A percentile compares a stretch with the other conserved stretches of the same genome.
phyloP scores from a whole-genome alignment of 1,284 basidiomycete genomes.

The Sporisorium exsertum region DNA sequence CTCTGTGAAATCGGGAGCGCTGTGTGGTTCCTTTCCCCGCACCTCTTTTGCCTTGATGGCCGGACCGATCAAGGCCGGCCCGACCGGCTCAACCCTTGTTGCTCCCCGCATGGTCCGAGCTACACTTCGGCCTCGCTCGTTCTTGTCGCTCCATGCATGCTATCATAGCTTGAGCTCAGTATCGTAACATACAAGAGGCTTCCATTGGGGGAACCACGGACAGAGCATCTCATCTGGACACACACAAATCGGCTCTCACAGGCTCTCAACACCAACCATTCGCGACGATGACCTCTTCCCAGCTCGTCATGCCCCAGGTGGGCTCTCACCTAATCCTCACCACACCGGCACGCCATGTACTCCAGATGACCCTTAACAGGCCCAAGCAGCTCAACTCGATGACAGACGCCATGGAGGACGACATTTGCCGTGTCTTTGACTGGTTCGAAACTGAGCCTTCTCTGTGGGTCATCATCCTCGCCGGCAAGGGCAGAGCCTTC shows the following conservation, averaged over 20 bases:
- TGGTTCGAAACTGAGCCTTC: conserved; percentile 82
- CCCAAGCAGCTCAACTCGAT: conserved; percentile 81
- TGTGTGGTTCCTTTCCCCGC: conserved; percentile 24
- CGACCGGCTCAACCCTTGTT: conserved; percentile 20
- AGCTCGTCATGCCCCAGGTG: conserved; percentile 47
- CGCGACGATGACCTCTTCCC: conserved; percentile 21
- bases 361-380: conserved; percentile 81
- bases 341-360: conserved; percentile 69
- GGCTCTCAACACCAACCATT: neutral
- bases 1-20: neutral
- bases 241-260: no score
- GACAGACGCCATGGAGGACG: conserved; percentile 73
- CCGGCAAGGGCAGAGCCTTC: conserved; percentile 81
- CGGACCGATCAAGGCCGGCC: conserved; percentile 26
- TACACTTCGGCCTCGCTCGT: neutral
- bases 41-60: conserved; percentile 19
- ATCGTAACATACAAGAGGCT: no score
- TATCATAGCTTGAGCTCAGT: neutral
- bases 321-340: conserved; percentile 57
- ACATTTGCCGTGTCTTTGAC: conserved; percentile 75
- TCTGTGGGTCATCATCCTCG: conserved; percentile 82
- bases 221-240: neutral
- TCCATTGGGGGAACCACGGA: neutral
- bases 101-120: conserved; percentile 10
- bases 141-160: no score